These are phyloP conservation scores for Ceratobasidium sp. DNA, from an alignment of 1,284 basidiomycete genomes.

Conservation along the genomic window DNA sequence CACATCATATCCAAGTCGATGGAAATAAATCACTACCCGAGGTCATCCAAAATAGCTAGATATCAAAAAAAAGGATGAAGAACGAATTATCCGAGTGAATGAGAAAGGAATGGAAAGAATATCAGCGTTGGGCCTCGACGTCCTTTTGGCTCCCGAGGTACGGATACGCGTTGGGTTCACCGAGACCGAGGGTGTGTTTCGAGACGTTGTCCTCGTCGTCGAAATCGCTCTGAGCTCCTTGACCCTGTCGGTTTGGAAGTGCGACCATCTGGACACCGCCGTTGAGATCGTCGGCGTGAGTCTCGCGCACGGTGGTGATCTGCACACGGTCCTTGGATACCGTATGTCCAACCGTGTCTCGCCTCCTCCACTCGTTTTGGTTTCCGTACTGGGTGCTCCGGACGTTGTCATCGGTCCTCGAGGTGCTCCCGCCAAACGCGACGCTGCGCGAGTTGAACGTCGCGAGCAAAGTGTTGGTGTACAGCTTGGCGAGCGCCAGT, in stretches of 20 bases:
- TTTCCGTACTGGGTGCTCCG: constrained; percentile 29
- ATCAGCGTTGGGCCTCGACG: constrained; percentile 22
- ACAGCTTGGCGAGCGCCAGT: constrained; percentile 50
- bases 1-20: background rate
- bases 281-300: constrained; percentile 28
- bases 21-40: background rate
- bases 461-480: constrained; percentile 50
- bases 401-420: constrained; percentile 13
- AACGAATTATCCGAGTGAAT: too few relatives aligned
- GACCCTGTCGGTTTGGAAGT: constrained; percentile 17
- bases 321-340: constrained; percentile 34
- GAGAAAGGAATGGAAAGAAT: background rate
- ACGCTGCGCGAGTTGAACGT: constrained; percentile 45
- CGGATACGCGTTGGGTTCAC: constrained; percentile 8
- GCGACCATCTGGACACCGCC: constrained; percentile 38
- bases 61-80: too few relatives aligned
- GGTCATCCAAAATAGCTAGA: too few relatives aligned
- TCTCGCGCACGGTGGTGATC: constrained; percentile 41
- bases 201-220: constrained; percentile 34
- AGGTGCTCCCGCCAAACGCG: constrained; percentile 24
- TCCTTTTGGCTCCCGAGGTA: constrained; percentile 26
- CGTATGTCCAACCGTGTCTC: background rate
- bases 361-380: constrained; percentile 7
- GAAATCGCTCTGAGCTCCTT: background rate
- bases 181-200: constrained; percentile 26